Evolutionary conservation across 2,329 filamentous ascomycete species (phyloP).

Genomic region (Elsinoe arachidis): DNA sequence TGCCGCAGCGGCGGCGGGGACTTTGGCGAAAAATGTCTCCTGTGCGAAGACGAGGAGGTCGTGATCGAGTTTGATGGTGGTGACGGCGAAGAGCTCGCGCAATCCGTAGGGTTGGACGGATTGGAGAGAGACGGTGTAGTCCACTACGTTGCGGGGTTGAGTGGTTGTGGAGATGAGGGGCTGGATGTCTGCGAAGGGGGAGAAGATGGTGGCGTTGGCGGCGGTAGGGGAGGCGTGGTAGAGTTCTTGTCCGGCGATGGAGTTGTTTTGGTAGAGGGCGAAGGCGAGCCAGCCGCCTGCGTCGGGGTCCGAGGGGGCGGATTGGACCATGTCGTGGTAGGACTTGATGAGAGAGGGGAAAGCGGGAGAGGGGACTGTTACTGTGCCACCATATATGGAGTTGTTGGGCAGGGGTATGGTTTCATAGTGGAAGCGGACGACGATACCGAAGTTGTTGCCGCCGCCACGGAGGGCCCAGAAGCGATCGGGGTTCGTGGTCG

Average conservation of each 20-base stretch:
- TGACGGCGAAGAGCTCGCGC: slow-evolving; percentile 2
- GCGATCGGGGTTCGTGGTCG: slow-evolving; percentile 39
- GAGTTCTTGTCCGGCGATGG: background rate
- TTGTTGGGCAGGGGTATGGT: background rate
- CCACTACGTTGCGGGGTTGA: background rate
- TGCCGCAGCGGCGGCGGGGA: background rate
- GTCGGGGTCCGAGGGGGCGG: background rate
- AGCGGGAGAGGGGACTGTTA: background rate
- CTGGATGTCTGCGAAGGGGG: background rate
- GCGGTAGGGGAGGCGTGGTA: background rate
- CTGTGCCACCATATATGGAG: slow-evolving; percentile 1
- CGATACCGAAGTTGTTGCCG: slow-evolving; percentile 40
- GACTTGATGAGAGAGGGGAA: slow-evolving; percentile 7
- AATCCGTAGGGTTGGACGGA: background rate
- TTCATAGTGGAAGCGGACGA: slow-evolving; percentile 16
- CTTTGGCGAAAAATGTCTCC: slow-evolving; percentile 3
- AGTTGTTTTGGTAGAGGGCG: background rate
- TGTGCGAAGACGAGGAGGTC: background rate
- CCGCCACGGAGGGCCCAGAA: slow-evolving; percentile 45
- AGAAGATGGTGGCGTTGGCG: slow-evolving; percentile 5
- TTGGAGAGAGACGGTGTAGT: slow-evolving; percentile 5
- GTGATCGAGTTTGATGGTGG: background rate
- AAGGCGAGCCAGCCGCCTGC: slow-evolving; percentile 5
- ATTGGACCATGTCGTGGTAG: background rate
- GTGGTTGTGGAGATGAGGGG: background rate